Evolutionary conservation across 192 early-diverging fungal genomes (phyloP), one percentile per base, ranked within the genome.

Genomic region (Allomyces macrogynus): DNA sequence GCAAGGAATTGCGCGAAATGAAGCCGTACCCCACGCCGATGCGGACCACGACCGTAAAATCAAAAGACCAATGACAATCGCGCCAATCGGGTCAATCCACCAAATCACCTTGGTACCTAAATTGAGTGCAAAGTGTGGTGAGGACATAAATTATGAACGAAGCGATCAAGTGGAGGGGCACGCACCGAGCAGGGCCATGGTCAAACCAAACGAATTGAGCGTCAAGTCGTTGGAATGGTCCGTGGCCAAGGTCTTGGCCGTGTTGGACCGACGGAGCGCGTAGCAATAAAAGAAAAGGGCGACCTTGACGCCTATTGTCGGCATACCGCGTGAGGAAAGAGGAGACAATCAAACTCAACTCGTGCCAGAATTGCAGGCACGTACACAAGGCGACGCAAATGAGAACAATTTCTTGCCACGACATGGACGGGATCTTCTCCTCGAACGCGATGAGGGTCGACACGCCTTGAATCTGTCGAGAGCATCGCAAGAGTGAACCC

Each of bases 191-290:
- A 88, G 70, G 24, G 82, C 81, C 69, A 86, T 85, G 24, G 76
- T 61, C 61, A 90, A 72, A 25, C 88, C 88, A 54, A 88, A 77
- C 4, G 78, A 72, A 66, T 90, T 90, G 61, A 88, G 80, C 5
- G 84, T 54, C 62, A 90, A 67, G 70, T 90, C 88, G 70, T 90
- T 90, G 60, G 80, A 72, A 70, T 90, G 88, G 60, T 90, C 88
- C 9, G 71, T 78, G 49, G 82, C 82, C 62, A 90, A 74, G 26
- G 86, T 77, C 23, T 73, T 73, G 16, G 87, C 86, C 23, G 79
- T 75, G 60, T 77, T 78, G 67, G 78, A 77, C 43, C 83, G 74
- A 5, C 80, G 73, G 44, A 87, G 65, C 1, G 77, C 67, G 49
- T 68, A 74, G 77, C 88, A 90, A 70, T 90, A 90, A 40, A 86